phyloP scores from a whole-genome alignment of 225 moss, liverwort and hornwort genomes.

The Asterella californica region DNA sequence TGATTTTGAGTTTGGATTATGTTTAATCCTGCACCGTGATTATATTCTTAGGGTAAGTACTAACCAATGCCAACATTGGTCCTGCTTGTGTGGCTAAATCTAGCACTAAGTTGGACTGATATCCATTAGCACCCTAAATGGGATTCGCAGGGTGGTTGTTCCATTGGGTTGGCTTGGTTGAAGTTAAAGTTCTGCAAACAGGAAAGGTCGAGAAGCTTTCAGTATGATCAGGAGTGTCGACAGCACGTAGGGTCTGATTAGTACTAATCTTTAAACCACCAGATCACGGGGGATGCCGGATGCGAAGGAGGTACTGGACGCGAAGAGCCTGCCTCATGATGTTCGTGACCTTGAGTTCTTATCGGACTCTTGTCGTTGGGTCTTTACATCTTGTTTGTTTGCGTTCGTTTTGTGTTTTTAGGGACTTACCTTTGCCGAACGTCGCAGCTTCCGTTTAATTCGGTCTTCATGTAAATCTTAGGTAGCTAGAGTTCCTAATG shows the following conservation, averaged over 20 bases:
- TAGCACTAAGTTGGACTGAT: not conserved
- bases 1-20: not conserved
- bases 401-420: not conserved
- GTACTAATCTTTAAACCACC: too few species aligned
- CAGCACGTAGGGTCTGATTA: not conserved
- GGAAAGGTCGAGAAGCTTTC: not conserved
- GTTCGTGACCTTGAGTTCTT: not conserved
- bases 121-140: not conserved
- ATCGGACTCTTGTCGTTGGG: too few species aligned
- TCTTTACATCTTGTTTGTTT: not conserved
- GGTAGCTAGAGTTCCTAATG: not conserved
- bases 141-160: not conserved
- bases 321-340: not conserved
- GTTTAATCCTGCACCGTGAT: too few species aligned
- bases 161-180: not conserved
- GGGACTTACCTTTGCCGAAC: not conserved
- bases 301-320: too few species aligned
- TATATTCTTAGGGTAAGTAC: not conserved
- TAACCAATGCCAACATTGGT: not conserved
- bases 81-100: not conserved
- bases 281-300: too few species aligned
- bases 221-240: not conserved
- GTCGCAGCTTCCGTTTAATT: not conserved
- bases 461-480: not conserved
- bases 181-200: not conserved